Evolutionary conservation across 2,329 filamentous ascomycete species (phyloP).

Genomic region (Sporothrix dimorphospora): DNA sequence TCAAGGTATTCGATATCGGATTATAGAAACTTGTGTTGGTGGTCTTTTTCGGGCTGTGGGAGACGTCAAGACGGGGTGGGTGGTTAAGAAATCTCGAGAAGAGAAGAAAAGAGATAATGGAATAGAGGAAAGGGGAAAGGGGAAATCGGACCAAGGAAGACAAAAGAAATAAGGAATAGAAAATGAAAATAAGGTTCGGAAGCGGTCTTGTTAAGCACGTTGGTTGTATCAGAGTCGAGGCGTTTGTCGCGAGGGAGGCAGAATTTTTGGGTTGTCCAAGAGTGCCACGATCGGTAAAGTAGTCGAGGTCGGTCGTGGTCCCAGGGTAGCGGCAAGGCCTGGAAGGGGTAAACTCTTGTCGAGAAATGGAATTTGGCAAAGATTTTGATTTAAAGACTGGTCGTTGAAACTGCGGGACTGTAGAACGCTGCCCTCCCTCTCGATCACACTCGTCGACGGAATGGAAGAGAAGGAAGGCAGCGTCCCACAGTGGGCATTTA

Average conservation of each 20-base stretch:
- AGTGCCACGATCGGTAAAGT: slow-evolving; percentile 22
- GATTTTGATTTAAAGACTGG: slow-evolving; percentile 55
- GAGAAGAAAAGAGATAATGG: not conserved
- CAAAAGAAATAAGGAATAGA: slow-evolving; percentile 32
- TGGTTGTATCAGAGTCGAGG: slow-evolving; percentile 44
- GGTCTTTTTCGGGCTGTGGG: not conserved
- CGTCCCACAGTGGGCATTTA: slow-evolving; percentile 84
- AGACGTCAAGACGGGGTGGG: not conserved
- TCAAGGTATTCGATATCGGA: not conserved
- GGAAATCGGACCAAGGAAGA: not conserved
- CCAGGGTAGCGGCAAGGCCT: slow-evolving; percentile 54
- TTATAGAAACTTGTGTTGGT: not conserved
- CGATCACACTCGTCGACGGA: slow-evolving; percentile 10
- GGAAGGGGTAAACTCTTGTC: slow-evolving; percentile 65
- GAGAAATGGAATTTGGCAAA: slow-evolving; percentile 56
- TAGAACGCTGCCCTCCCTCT: slow-evolving; percentile 57
- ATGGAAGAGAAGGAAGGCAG: slow-evolving; percentile 45
- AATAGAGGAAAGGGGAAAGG: not conserved
- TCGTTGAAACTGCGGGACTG: slow-evolving; percentile 87
- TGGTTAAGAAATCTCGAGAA: slow-evolving; percentile 2
- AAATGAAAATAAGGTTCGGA: not conserved
- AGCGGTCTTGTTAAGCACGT: slow-evolving; percentile 26
- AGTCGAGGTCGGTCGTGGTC: slow-evolving; percentile 31
- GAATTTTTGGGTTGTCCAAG: slow-evolving; percentile 25
- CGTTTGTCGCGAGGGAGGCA: slow-evolving; percentile 29